Evolutionary conservation across 352 stramenopile species (phyloP).

Genomic region (Phytophthora podocarpi): DNA sequence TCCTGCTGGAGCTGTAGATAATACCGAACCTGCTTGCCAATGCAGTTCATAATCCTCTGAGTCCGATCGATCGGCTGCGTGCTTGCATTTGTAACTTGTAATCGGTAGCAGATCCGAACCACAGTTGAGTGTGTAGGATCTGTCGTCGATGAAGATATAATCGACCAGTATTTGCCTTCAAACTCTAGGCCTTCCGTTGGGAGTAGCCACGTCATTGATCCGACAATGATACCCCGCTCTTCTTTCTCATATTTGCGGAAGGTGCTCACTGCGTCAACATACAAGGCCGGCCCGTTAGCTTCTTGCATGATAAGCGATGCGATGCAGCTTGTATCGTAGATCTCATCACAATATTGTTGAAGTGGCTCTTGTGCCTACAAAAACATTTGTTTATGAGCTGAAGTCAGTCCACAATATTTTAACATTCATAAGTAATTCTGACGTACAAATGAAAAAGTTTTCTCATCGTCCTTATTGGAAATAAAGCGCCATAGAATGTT

Average conservation of each 20-base stretch:
- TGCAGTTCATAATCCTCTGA: neutral
- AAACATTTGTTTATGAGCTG: neutral
- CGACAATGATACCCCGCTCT: neutral
- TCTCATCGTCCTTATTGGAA: neutral
- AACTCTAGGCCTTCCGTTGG: neutral
- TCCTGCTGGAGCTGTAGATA: neutral
- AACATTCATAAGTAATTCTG: neutral
- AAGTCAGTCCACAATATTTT: neutral
- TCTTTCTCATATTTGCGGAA: neutral
- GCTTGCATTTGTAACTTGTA: too few species aligned
- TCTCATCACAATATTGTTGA: neutral
- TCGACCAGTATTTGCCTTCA: neutral
- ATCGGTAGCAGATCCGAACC: too few species aligned
- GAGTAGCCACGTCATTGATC: neutral
- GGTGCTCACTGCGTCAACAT: neutral
- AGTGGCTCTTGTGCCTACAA: neutral
- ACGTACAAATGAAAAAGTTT: neutral
- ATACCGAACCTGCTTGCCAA: neutral
- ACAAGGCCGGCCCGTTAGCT: neutral
- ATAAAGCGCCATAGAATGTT: neutral
- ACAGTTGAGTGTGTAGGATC: too few species aligned
- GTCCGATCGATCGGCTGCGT: too few species aligned
- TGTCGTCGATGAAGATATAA: too few species aligned
- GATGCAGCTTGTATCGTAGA: neutral
- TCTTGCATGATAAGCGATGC: neutral